These are phyloP conservation scores for Pythium dissimile DNA, from an alignment of 352 stramenopile genomes.

Conservation along the genomic window DNA sequence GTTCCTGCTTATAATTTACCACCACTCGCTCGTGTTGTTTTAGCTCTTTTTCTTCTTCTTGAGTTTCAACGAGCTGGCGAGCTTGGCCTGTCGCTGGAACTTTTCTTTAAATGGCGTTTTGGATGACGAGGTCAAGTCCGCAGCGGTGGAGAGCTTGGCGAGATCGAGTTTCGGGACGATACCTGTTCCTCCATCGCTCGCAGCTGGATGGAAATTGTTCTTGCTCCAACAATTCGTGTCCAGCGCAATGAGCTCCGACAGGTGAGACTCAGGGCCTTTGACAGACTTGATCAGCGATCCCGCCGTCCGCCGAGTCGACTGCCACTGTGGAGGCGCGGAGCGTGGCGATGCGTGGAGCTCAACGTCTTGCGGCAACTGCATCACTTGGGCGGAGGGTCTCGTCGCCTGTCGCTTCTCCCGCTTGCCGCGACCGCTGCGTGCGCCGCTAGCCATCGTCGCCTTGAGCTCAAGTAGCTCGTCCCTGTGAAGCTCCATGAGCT, in stretches of 20 bases:
- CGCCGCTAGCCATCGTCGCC: slow-evolving; percentile 10
- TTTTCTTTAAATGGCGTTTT: slow-evolving; percentile 41
- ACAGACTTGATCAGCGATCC: slow-evolving; percentile 3
- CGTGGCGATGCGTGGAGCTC: not conserved
- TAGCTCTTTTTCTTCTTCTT: slow-evolving; percentile 25
- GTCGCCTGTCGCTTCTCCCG: slow-evolving; percentile 2
- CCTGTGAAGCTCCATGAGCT: slow-evolving; percentile 71
- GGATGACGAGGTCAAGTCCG: not conserved
- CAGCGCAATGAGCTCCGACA: not conserved
- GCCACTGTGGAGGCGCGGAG: slow-evolving; percentile 41
- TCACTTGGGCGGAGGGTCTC: not conserved
- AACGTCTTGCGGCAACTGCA: slow-evolving; percentile 15
- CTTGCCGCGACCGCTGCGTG: slow-evolving; percentile 3
- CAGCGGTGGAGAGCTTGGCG: slow-evolving; percentile 4
- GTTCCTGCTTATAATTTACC: too few relatives aligned
- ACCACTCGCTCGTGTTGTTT: slow-evolving; percentile 11
- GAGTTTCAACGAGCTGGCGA: slow-evolving; percentile 50
- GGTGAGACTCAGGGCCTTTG: not conserved
- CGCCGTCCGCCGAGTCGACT: slow-evolving; percentile 50
- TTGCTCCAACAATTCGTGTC: slow-evolving; percentile 19
- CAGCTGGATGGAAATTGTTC: not conserved
- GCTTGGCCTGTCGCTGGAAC: slow-evolving; percentile 46
- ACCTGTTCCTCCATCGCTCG: not conserved
- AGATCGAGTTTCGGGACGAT: slow-evolving; percentile 23
- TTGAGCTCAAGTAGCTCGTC: slow-evolving; percentile 70